Conservation (phyloP, 2,329 filamentous ascomycete genomes). For the Colletotrichum sansevieriae region DNA sequence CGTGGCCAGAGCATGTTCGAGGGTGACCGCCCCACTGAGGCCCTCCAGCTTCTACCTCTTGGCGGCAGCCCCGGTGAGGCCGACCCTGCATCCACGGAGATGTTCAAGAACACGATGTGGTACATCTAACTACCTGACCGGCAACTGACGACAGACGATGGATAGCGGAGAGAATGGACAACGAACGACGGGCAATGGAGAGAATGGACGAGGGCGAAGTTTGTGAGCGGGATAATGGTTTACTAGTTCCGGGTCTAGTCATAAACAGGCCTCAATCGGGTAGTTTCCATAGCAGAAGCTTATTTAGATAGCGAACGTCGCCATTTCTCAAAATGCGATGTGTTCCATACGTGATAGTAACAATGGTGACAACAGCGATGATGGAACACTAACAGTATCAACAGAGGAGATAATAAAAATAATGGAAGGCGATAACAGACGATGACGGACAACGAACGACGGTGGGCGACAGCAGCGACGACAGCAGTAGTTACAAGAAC, state of each 20-base stretch:
- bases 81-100: slow-evolving; percentile 44
- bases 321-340: slow-evolving; percentile 9
- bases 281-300: slow-evolving; percentile 6
- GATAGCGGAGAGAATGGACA: too few relatives aligned
- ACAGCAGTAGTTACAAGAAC: neutral
- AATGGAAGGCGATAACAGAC: neutral
- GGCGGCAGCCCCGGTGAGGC: slow-evolving; percentile 43
- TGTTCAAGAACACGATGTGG: slow-evolving; percentile 58
- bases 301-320: slow-evolving; percentile 33
- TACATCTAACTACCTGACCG: slow-evolving; percentile 51
- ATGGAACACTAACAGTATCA: neutral
- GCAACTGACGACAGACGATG: too few relatives aligned
- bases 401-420: neutral
- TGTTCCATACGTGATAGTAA: neutral
- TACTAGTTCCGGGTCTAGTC: slow-evolving; percentile 9
- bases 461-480: neutral
- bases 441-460: neutral
- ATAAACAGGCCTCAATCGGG: slow-evolving; percentile 25
- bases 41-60: slow-evolving; percentile 43
- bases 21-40: slow-evolving; percentile 26
- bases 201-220: too few relatives aligned
- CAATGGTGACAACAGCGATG: too few relatives aligned
- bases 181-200: too few relatives aligned
- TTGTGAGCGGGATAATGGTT: neutral
- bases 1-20: slow-evolving; percentile 50